These are phyloP conservation scores for Termitomyces bulborhizus DNA, from an alignment of 768 basidiomycete species.

Conservation along the genomic window DNA sequence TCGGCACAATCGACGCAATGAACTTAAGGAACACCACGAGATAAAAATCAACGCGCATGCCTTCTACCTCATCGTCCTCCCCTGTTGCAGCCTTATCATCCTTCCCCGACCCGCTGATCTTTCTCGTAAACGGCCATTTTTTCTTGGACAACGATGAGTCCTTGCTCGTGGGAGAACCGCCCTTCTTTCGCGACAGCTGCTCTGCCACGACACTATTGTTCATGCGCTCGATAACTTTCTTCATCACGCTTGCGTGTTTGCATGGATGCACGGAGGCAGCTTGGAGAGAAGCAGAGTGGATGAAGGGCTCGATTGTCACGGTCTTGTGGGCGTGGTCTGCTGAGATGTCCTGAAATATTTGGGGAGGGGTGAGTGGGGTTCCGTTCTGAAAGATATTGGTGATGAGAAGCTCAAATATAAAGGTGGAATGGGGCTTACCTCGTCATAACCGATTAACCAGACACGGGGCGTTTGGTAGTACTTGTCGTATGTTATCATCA, in stretches of 20 bases:
- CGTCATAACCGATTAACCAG: conserved; percentile 97
- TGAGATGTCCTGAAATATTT: conserved; percentile 97
- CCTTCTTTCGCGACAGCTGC: conserved; percentile 65
- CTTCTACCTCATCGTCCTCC: conserved; percentile 73
- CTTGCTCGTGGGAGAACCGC: conserved; percentile 24
- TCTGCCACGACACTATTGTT: conserved; percentile 82
- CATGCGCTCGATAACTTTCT: conserved; percentile 99
- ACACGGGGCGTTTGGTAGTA: conserved; percentile 98
- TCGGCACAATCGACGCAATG: conserved; percentile 97
- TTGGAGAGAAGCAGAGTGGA: conserved; percentile 81
- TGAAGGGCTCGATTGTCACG: conserved; percentile 97
- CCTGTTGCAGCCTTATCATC: conserved; percentile 39
- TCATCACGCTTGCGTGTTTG: conserved; percentile 99
- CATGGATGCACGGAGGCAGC: conserved; percentile 96
- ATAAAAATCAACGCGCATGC: conserved; percentile 97
- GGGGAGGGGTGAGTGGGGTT: conserved; percentile 76
- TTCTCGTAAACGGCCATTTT: conserved; percentile 82
- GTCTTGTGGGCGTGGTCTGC: conserved; percentile 98
- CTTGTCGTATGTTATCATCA: conserved; percentile 99
- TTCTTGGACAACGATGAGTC: conserved; percentile 53
- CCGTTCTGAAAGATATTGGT: conserved; percentile 54
- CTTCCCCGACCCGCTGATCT: conserved; percentile 55
- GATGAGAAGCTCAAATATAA: neutral
- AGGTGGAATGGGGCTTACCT: conserved; percentile 41
- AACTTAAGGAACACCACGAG: conserved; percentile 99